Evolutionary conservation across 1,284 basidiomycete genomes (phyloP), one percentile per base, ranked within the genome.

Genomic region (Paramarasmius palmivorus): DNA sequence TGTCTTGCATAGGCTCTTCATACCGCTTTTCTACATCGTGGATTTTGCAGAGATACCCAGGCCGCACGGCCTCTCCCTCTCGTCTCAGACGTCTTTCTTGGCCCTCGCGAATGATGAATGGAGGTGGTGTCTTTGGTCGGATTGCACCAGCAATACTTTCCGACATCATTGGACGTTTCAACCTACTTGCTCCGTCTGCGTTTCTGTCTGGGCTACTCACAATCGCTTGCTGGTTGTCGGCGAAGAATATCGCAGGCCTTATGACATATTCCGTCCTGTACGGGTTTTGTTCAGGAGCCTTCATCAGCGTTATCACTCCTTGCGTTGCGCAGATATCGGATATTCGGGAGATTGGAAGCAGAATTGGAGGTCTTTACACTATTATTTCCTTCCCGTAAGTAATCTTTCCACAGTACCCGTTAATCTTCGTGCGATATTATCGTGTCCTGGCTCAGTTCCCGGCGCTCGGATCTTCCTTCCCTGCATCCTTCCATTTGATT

Each of bases 341-440:
- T 26, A 68, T 77, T n/a, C 59, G 68, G 8, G 75, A 79, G 61
- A 78, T 86, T 50, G 85, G 86, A 3, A 74, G 74, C 17, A 73
- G 83, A 39, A 79, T 88, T 37, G 85, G 85, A 17, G 69, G 80
- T 54, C 61, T 87, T 44, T 88, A 87, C 60, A 81, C 72, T 23
- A 66, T 84, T 17, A 78, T 86, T 23, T 83, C 86, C 0, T 72
- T 87, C 42, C 83, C 84, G 85, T 88, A 64, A 75, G 85, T 83
- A 9, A 40, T 20, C 38, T 44, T 20, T 12, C 23, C 29, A 45
- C 10, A 12, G 2, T 15, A 29, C 20, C 8, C 32, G 34, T 7
- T 50, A n/a, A 12, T 42, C 45, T 44, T 26, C n/a, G 26, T 45
- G n/a, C 23, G 10, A 8, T 49, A 19, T 38, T 41, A 14, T 9